Percentiles rank a stretch among this genome's conserved stretches.
phyloP scores from a whole-genome alignment of 2,329 filamentous ascomycete genomes.

The Aspergillus tubingensis region DNA sequence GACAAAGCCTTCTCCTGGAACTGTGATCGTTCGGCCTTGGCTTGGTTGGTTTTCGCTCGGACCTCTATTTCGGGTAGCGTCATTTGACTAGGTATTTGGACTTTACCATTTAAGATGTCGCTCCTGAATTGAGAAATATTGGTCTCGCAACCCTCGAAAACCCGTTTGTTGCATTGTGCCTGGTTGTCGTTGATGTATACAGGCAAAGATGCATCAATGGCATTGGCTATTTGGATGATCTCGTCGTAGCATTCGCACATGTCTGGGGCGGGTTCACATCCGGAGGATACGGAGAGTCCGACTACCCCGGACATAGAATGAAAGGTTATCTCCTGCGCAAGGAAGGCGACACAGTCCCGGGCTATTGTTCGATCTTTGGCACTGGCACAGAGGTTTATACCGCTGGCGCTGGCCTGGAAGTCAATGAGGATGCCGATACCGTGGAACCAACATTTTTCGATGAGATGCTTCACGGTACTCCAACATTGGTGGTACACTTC shows the following conservation, averaged over 20 bases:
- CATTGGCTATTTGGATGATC: conserved; percentile 49
- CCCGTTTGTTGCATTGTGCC: conserved; percentile 48
- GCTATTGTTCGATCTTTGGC: conserved; percentile 48
- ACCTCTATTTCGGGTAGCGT: conserved; percentile 42
- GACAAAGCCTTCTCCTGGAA: conserved; percentile 11
- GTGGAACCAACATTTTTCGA: conserved; percentile 46
- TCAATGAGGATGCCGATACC: conserved; percentile 62
- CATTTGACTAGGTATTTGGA: conserved; percentile 22
- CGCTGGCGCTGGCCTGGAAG: conserved; percentile 60
- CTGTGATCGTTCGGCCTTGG: conserved; percentile 28
- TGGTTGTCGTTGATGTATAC: conserved; percentile 62
- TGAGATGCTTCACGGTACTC: conserved; percentile 51
- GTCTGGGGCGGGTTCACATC: conserved; percentile 53
- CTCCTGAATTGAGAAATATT: conserved; percentile 60
- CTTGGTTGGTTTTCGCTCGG: conserved; percentile 38
- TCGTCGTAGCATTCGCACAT: conserved; percentile 62
- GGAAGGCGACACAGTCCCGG: conserved; percentile 52
- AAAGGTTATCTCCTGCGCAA: conserved; percentile 50
- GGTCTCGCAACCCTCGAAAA: conserved; percentile 52
- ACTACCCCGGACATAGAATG: conserved; percentile 49
- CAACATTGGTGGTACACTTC: conserved; percentile 58
- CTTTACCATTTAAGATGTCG: conserved; percentile 59
- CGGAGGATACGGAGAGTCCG: conserved; percentile 62
- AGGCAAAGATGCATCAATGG: conserved; percentile 54
- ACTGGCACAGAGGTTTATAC: conserved; percentile 59